Conservation (phyloP, 1,284 basidiomycete species). For the Cryptococcus sp. region DNA sequence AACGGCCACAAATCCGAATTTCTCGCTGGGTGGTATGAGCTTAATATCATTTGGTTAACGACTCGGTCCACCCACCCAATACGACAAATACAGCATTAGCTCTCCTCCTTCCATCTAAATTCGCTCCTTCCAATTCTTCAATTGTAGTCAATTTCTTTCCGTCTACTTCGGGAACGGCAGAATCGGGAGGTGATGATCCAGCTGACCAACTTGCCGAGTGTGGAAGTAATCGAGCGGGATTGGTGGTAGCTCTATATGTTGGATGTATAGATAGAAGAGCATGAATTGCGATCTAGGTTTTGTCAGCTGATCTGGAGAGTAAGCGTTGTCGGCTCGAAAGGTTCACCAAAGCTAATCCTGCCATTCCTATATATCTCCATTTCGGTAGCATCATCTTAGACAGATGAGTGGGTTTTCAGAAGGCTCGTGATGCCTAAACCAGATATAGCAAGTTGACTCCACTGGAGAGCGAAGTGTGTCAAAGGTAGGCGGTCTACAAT, state of each 20-base stretch:
- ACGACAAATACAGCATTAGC: slow-evolving; percentile 84
- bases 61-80: slow-evolving; percentile 50
- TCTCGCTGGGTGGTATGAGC: slow-evolving; percentile 52
- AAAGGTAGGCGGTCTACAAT: too few relatives aligned
- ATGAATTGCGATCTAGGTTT: slow-evolving; percentile 19
- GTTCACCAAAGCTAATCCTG: slow-evolving; percentile 34
- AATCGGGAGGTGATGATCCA: slow-evolving; percentile 15
- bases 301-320: slow-evolving; percentile 16
- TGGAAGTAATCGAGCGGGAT: slow-evolving; percentile 24
- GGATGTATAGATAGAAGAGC: slow-evolving; percentile 41
- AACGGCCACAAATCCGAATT: slow-evolving; percentile 74
- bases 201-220: slow-evolving; percentile 4
- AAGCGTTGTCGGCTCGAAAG: background rate
- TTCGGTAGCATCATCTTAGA: slow-evolving; percentile 37
- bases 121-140: slow-evolving; percentile 27
- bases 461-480: too few relatives aligned
- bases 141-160: slow-evolving; percentile 13
- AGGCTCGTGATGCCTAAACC: too few relatives aligned
- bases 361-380: slow-evolving; percentile 41
- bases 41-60: background rate
- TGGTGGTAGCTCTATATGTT: slow-evolving; percentile 39
- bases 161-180: slow-evolving; percentile 20
- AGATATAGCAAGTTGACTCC: too few relatives aligned
- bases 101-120: slow-evolving; percentile 46
- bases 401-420: too few relatives aligned